Conservation (phyloP, 306 rosid genomes). For the Trifolium pratense region DNA sequence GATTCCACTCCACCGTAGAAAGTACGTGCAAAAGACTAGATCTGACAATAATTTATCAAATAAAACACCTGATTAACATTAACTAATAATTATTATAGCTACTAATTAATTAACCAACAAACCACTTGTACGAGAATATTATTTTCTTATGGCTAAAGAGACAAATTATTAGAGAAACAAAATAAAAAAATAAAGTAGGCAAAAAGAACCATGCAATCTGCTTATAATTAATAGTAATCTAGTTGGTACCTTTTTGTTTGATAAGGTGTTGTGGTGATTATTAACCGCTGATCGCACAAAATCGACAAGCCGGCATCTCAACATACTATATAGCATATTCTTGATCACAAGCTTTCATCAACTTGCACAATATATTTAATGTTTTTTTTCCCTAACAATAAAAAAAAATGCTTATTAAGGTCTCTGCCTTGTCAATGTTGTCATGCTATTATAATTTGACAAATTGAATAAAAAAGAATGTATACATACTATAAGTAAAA, state of each 20-base stretch:
- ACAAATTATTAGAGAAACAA: not conserved
- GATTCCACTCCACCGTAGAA: not conserved
- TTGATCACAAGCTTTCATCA: too few relatives aligned
- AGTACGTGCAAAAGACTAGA: not conserved
- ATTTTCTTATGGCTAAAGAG: not conserved
- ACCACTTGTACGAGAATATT: not conserved
- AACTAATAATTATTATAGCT: not conserved
- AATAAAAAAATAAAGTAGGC: not conserved
- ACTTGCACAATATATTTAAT: too few relatives aligned
- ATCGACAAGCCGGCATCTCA: too few relatives aligned
- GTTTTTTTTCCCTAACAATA: too few relatives aligned
- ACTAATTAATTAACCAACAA: not conserved
- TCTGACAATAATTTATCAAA: not conserved
- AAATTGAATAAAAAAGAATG: too few relatives aligned
- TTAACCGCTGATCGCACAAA: not conserved
- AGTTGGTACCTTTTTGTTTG: conserved; percentile 1
- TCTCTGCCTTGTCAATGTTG: too few relatives aligned
- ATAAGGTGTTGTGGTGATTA: conserved; percentile 39
- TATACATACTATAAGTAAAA: too few relatives aligned
- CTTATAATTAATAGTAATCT: not conserved
- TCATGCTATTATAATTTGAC: too few relatives aligned
- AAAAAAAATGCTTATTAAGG: too few relatives aligned
- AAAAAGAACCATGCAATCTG: not conserved
- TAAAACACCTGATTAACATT: not conserved
- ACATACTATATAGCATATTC: too few relatives aligned